Base-by-base conservation (phyloP, 352 stramenopile species). In the Globisporangium irregulare region DNA sequence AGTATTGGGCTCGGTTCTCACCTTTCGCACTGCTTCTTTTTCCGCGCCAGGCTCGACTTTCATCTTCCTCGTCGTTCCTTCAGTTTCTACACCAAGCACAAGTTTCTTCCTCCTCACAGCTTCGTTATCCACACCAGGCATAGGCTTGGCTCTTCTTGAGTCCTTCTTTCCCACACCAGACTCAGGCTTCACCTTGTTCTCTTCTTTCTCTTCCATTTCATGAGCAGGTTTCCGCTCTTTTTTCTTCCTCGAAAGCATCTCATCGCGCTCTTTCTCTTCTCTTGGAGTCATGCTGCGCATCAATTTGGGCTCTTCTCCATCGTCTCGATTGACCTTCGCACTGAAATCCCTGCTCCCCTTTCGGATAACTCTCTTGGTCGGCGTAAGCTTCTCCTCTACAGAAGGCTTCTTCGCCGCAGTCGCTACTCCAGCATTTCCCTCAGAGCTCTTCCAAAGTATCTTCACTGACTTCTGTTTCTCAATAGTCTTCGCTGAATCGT, bases 211-310 rank as follows among this genome's bases (percentile, higher is more conserved):
- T 27, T 36, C 41, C 41, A 43, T 8, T 6, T 14, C 46, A 51
- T 4, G 3, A 22, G 25, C 46, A 51, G 20, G 24, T 15, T 66
- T 27, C n/a, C 1, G 50, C 29, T 57, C 51, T 56, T 27, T 18
- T 43, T n/a, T 15, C 20, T 57, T 43, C 59, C 43, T 57, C 27
- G 15, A 48, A 25, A 22, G 34, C 57, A 20, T 20, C 25, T 43
- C 41, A 29, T 65, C 43, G 12, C 41, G 32, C 56, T 62, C 56
- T 50, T 27, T 55, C 43, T 65, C 59, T 12, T 6, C 43, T 41
- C n/a, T 29, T 18, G 24, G 24, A 27, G 46, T 41, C 9, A 20
- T 54, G 24, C 25, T 57, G 10, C 43, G 41, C 4, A 20, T 53
- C 8, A 22, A 54, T 12, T 64, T 64, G 10, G 3, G 36, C 24